Evolutionary conservation across 352 stramenopile species (phyloP).

Genomic region (Aphanomyces stellatus): DNA sequence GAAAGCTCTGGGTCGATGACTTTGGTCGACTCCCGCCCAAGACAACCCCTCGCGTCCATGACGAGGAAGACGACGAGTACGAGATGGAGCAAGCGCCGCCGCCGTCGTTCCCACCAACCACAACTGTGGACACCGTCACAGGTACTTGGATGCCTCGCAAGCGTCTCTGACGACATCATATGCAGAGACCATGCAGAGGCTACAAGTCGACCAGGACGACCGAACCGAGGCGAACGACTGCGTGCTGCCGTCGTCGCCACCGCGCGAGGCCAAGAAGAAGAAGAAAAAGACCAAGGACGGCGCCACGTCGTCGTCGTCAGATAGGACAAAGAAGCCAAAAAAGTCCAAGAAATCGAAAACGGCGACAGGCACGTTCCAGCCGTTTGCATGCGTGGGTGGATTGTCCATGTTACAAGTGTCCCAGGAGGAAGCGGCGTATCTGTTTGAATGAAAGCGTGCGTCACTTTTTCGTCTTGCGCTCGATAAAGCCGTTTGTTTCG

Average conservation of each 20-base stretch:
- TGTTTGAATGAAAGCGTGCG: background rate
- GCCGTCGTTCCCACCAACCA: too few relatives aligned
- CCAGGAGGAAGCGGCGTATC: background rate
- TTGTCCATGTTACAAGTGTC: conserved; percentile 10
- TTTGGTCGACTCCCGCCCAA: conserved; percentile 67
- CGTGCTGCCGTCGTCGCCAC: too few relatives aligned
- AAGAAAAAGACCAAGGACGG: background rate
- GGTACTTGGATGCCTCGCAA: too few relatives aligned
- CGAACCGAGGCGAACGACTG: too few relatives aligned
- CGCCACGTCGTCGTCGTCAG: conserved; percentile 12
- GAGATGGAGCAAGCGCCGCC: conserved; percentile 20
- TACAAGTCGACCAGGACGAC: conserved; percentile 31
- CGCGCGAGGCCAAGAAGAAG: too few relatives aligned
- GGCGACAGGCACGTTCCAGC: background rate
- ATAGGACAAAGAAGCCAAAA: conserved; percentile 25
- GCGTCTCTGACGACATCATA: too few relatives aligned
- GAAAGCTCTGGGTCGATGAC: conserved; percentile 73
- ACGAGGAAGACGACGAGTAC: conserved; percentile 22
- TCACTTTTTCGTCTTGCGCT: conserved; percentile 45
- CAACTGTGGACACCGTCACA: too few relatives aligned
- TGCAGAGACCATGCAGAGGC: too few relatives aligned
- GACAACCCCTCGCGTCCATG: background rate
- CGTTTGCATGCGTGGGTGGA: conserved; percentile 10
- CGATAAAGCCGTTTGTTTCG: conserved; percentile 63
- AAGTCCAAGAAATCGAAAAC: conserved; percentile 20